phyloP scores from a whole-genome alignment of 768 basidiomycete genomes.

The Wakefieldia striispora region DNA sequence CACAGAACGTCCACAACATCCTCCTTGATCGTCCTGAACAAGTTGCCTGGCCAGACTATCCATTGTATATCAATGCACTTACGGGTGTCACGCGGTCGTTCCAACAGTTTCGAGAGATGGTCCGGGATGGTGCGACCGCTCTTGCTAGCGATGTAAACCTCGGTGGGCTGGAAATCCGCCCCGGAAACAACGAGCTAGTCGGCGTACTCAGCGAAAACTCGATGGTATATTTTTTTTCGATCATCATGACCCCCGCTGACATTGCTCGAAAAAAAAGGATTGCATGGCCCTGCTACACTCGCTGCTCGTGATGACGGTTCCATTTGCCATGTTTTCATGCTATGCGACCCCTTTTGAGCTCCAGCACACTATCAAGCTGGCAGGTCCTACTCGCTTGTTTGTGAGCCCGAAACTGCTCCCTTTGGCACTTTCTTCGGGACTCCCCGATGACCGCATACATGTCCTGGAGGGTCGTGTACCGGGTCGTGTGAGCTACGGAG shows the following conservation, averaged over 20 bases:
- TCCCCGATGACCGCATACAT: constrained; percentile 44
- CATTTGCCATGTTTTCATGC: constrained; percentile 52
- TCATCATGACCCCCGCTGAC: neutral
- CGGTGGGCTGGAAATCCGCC: constrained; percentile 58
- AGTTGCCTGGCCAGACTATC: constrained; percentile 52
- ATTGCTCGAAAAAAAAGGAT: constrained; percentile 40
- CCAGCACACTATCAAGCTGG: constrained; percentile 45
- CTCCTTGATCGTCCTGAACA: constrained; percentile 56
- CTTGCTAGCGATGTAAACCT: constrained; percentile 42
- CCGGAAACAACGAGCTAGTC: constrained; percentile 55
- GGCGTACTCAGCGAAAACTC: constrained; percentile 73
- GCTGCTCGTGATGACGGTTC: constrained; percentile 46
- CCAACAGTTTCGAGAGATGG: constrained; percentile 48
- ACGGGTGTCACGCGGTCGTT: constrained; percentile 47
- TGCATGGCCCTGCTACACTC: constrained; percentile 50
- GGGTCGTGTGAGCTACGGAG: constrained; percentile 43
- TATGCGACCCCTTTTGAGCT: constrained; percentile 59
- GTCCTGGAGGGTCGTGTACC: constrained; percentile 43
- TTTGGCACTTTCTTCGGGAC: constrained; percentile 37
- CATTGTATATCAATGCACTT: constrained; percentile 52
- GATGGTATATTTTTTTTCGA: constrained; percentile 38
- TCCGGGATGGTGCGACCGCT: constrained; percentile 56
- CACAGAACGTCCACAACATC: constrained; percentile 55
- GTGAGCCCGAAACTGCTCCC: constrained; percentile 45
- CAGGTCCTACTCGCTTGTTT: constrained; percentile 52